Conservation (phyloP, 2,329 filamentous ascomycete genomes). For the Tricladium varicosporioides region DNA sequence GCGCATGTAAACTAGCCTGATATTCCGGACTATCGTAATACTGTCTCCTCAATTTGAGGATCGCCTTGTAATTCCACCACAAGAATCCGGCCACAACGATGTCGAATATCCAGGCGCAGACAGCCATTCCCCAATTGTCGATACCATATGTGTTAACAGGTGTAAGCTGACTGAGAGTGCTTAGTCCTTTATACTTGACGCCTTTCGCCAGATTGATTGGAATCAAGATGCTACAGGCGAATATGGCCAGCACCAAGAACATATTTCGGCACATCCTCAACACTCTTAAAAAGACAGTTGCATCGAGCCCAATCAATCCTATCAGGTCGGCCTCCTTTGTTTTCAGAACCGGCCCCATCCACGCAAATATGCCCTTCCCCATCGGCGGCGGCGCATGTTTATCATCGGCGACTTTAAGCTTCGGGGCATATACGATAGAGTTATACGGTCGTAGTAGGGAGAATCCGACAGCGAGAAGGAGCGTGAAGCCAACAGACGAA, state of each 20-base stretch:
- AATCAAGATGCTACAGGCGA: constrained; percentile 76
- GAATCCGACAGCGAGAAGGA: constrained; percentile 75
- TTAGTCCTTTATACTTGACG: no score
- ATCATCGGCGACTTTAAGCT: constrained; percentile 87
- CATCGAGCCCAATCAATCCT: constrained; percentile 85
- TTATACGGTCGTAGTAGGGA: constrained; percentile 90
- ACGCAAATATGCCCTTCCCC: constrained; percentile 83
- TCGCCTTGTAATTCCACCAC: constrained; percentile 84
- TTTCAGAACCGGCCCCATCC: constrained; percentile 74
- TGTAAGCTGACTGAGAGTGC: no score
- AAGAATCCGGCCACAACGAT: constrained; percentile 75
- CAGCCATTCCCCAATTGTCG: constrained; percentile 58
- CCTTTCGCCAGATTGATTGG: constrained; percentile 70
- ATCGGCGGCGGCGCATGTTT: constrained; percentile 85
- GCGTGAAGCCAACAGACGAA: constrained; percentile 74
- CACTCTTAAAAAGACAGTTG: constrained; percentile 85
- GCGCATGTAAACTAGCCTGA: constrained; percentile 79
- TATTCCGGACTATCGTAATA: constrained; percentile 90
- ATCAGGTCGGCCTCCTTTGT: constrained; percentile 77
- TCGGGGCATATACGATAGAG: constrained; percentile 88
- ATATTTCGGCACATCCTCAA: constrained; percentile 90
- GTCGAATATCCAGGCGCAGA: constrained; percentile 65
- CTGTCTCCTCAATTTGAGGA: constrained; percentile 66
- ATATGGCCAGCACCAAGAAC: constrained; percentile 68
- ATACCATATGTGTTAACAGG: constrained; percentile 52